These are phyloP conservation scores for Aspergillus sp. DNA, from an alignment of 2,329 filamentous ascomycete species.

Conservation along the genomic window DNA sequence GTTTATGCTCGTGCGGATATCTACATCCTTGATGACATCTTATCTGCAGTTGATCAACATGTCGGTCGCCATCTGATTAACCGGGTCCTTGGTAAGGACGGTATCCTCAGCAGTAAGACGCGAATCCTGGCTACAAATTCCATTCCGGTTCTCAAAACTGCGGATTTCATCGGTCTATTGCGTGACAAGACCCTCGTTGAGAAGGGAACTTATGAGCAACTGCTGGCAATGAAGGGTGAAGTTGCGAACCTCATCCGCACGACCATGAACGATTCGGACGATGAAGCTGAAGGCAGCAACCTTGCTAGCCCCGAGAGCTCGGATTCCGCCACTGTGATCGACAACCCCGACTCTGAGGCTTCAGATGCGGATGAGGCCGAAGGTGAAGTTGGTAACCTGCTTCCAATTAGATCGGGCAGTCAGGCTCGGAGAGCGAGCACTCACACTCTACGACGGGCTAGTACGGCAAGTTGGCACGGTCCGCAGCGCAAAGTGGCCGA, in stretches of 20 bases:
- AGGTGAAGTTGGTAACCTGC: conserved; percentile 67
- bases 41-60: conserved; percentile 97
- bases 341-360: conserved; percentile 43
- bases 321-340: conserved; percentile 48
- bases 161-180: conserved; percentile 80
- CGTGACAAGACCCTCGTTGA: conserved; percentile 78
- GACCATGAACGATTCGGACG: conserved; percentile 46
- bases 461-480: conserved; percentile 81
- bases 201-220: conserved; percentile 80
- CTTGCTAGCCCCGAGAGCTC: conserved; percentile 65
- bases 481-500: conserved; percentile 77
- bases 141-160: conserved; percentile 81
- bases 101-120: conserved; percentile 77
- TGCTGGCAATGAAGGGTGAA: conserved; percentile 89
- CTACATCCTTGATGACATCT: conserved; percentile 86
- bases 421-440: conserved; percentile 60
- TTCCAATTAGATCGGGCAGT: conserved; percentile 61
- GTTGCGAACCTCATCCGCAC: conserved; percentile 78
- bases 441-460: conserved; percentile 78
- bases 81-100: conserved; percentile 79
- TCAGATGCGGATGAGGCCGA: conserved; percentile 56
- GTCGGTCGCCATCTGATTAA: conserved; percentile 93
- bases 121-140: conserved; percentile 92
- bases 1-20: conserved; percentile 97
- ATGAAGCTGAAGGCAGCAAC: conserved; percentile 40